Percentiles rank a stretch among this genome's conserved stretches.
phyloP scores from a whole-genome alignment of 805 yeast species.

The Jamesozyma spencerorum region DNA sequence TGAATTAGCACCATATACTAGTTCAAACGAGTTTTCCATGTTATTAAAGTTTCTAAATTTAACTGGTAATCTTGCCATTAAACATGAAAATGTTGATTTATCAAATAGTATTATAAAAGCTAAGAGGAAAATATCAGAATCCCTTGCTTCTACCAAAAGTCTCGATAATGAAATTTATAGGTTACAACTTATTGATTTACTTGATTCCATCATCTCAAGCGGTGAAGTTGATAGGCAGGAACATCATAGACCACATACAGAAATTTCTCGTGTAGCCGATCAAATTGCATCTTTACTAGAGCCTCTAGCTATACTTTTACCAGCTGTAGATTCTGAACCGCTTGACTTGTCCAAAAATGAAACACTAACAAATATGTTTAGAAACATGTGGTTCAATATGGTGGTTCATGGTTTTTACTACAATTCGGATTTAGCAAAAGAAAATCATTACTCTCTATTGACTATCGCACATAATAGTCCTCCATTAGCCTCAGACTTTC shows the following conservation, averaged over 20 bases:
- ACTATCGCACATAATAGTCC: conserved; percentile 82
- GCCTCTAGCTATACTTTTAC: conserved; percentile 71
- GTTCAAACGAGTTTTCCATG: conserved; percentile 59
- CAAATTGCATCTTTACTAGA: conserved; percentile 54
- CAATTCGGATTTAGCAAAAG: conserved; percentile 43
- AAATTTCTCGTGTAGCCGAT: conserved; percentile 59
- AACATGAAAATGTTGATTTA: conserved; percentile 30
- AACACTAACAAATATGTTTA: conserved; percentile 48
- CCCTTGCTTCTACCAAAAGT: conserved; percentile 21
- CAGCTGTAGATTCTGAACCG: conserved; percentile 43
- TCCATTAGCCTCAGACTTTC: conserved; percentile 71
- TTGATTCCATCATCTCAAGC: conserved; percentile 56
- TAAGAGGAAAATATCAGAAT: conserved; percentile 36
- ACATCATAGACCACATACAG: conserved; percentile 71
- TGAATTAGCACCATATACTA: conserved; percentile 49
- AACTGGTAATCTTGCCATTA: conserved; percentile 38
- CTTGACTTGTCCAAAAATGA: conserved; percentile 33
- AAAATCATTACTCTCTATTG: conserved; percentile 42
- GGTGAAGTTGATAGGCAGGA: conserved; percentile 74
- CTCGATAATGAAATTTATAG: conserved; percentile 37
- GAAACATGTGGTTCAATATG: conserved; percentile 91
- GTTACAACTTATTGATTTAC: conserved; percentile 54
- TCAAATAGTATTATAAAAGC: conserved; percentile 40
- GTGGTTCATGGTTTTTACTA: conserved; percentile 82
- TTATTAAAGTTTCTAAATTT: conserved; percentile 49